A percentile compares a stretch with the other conserved stretches of the same genome.
Evolutionary conservation across 78 protist genomes (phyloP).

Genomic region (Planoprotostelium fungivorum): DNA sequence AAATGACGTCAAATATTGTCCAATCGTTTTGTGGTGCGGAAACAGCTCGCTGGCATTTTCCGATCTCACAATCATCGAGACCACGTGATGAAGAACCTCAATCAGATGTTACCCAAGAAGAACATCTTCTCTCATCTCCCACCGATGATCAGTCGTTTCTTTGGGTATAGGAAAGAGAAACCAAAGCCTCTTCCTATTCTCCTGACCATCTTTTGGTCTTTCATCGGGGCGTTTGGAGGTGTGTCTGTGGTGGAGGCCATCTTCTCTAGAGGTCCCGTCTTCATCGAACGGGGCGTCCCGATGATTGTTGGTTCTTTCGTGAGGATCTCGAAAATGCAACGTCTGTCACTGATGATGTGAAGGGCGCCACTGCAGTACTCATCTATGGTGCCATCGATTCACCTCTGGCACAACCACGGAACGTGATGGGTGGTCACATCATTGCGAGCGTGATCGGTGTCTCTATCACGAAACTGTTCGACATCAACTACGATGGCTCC

Average conservation of each 20-base stretch:
- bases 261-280: neutral
- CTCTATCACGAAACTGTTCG: neutral
- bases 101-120: no score
- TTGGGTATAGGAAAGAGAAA: neutral
- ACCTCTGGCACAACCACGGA: constrained; percentile 39
- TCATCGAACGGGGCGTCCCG: neutral
- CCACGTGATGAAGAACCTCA: no score
- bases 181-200: neutral
- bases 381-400: constrained; percentile 21
- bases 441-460: constrained; percentile 23
- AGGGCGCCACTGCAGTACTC: constrained; percentile 27
- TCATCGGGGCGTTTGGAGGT: neutral
- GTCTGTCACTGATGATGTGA: neutral
- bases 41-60: no score
- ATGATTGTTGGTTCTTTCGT: neutral
- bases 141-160: neutral
- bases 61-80: no score
- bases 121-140: neutral
- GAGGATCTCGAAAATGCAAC: no score
- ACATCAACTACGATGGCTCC: neutral
- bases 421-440: constrained; percentile 9
- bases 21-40: no score
- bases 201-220: neutral
- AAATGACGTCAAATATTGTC: no score
- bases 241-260: neutral